Evolutionary conservation across 176 grass and related monocot species (phyloP).

Genomic region (Raddia distichophylla): DNA sequence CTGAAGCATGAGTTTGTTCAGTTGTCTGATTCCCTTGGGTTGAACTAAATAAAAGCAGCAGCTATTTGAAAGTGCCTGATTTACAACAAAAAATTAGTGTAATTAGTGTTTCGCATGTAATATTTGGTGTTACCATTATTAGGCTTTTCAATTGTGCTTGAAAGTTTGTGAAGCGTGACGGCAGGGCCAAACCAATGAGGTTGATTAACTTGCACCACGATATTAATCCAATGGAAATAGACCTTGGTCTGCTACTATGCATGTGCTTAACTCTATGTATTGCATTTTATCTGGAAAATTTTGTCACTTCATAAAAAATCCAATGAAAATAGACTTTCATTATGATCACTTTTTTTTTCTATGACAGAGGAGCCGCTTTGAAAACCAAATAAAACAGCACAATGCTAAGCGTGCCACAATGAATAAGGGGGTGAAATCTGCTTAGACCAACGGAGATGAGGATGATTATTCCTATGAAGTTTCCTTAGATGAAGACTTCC

Average conservation of each 20-base stretch:
- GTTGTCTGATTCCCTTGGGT: neutral
- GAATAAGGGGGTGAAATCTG: constrained; percentile 58
- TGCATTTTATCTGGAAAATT: neutral
- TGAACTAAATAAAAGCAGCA: constrained; percentile 27
- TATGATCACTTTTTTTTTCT: constrained; percentile 19
- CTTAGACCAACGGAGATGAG: constrained; percentile 41
- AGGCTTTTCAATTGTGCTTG: neutral
- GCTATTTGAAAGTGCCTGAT: constrained; percentile 22
- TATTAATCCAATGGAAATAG: too few species aligned
- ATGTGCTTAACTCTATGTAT: neutral
- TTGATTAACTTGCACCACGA: constrained; percentile 11
- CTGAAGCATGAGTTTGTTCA: neutral
- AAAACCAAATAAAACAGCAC: constrained; percentile 95
- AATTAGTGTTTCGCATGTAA: neutral
- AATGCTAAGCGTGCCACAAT: constrained; percentile 77
- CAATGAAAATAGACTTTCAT: neutral
- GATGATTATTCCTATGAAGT: constrained; percentile 97
- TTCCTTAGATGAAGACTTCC: constrained; percentile 88
- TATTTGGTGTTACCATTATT: constrained; percentile 4
- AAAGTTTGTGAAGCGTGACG: constrained; percentile 3
- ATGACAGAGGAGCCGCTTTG: constrained; percentile 86
- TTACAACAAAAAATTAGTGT: neutral
- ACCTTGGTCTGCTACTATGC: constrained; percentile 20
- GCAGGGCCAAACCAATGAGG: neutral
- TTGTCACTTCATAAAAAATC: constrained; percentile 17